Evolutionary conservation across 129 eudicot species (phyloP).

Genomic region (Flaveria robusta): DNA sequence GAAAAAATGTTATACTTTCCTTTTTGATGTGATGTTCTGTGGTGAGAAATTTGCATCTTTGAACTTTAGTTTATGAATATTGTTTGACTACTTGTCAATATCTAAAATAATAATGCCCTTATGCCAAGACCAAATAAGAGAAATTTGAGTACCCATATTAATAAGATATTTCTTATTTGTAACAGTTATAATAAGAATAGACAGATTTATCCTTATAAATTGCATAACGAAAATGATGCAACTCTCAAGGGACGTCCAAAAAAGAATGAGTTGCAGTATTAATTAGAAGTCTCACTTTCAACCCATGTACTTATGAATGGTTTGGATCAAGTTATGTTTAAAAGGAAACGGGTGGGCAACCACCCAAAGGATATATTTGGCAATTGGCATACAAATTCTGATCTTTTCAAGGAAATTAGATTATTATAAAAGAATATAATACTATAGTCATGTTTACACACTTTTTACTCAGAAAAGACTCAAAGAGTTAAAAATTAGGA

Average conservation of each 20-base stretch:
- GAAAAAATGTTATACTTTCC: not conserved
- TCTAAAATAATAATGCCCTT: not conserved
- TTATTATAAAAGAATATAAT: not conserved
- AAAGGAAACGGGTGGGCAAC: not conserved
- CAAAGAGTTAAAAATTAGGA: not conserved
- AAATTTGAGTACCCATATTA: not conserved
- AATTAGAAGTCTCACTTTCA: no score
- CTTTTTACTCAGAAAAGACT: not conserved
- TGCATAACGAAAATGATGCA: not conserved
- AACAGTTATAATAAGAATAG: not conserved
- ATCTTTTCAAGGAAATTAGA: not conserved
- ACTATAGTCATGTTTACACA: not conserved
- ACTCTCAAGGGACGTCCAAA: not conserved
- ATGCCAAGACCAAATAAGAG: not conserved
- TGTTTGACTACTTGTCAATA: not conserved
- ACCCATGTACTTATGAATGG: not conserved
- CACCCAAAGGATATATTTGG: no score
- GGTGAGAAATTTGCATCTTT: constrained; percentile 12
- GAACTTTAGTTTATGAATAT: not conserved
- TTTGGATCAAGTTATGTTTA: not conserved
- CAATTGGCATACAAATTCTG: no score
- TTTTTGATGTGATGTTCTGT: not conserved
- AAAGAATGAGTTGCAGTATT: not conserved
- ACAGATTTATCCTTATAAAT: not conserved
- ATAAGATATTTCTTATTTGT: not conserved